These are phyloP conservation scores for Baorangia bicolor DNA, from an alignment of 768 basidiomycete genomes.

Conservation along the genomic window DNA sequence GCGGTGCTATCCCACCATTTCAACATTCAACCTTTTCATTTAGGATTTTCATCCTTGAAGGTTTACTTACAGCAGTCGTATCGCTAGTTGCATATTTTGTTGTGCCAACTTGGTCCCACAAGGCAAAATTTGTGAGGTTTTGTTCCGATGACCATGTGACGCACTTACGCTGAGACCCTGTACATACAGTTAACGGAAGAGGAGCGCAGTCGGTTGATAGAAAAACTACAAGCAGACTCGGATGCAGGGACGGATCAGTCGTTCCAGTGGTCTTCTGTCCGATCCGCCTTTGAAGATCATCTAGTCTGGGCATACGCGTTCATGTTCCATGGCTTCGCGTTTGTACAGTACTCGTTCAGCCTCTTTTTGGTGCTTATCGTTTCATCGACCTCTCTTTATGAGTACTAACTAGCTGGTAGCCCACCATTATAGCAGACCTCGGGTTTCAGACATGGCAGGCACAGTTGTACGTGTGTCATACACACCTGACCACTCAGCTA, in stretches of 20 bases:
- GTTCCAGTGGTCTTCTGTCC: conserved; percentile 58
- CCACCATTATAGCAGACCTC: conserved; percentile 57
- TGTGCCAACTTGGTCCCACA: conserved; percentile 59
- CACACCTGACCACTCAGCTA: not conserved
- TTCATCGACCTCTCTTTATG: not conserved
- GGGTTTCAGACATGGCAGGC: conserved; percentile 62
- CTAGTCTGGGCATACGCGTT: conserved; percentile 60
- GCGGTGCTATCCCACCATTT: not conserved
- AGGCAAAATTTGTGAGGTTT: conserved; percentile 51
- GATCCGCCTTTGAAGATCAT: conserved; percentile 55
- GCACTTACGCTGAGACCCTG: not conserved
- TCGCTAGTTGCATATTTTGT: conserved; percentile 51
- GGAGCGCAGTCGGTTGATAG: conserved; percentile 50
- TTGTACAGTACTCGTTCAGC: conserved; percentile 56
- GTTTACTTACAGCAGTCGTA: conserved; percentile 48
- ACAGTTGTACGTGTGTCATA: conserved; percentile 43
- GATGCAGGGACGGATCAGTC: conserved; percentile 53
- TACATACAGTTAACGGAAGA: conserved; percentile 49
- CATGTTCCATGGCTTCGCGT: conserved; percentile 62
- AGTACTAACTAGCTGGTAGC: conserved; percentile 32
- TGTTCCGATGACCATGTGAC: not conserved
- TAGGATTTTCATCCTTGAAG: conserved; percentile 62
- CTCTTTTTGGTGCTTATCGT: conserved; percentile 46
- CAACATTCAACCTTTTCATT: not conserved
- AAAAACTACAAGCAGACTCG: conserved; percentile 50